These are phyloP conservation scores for Vicia sativa DNA, from an alignment of 306 rosid genomes.

Conservation along the genomic window DNA sequence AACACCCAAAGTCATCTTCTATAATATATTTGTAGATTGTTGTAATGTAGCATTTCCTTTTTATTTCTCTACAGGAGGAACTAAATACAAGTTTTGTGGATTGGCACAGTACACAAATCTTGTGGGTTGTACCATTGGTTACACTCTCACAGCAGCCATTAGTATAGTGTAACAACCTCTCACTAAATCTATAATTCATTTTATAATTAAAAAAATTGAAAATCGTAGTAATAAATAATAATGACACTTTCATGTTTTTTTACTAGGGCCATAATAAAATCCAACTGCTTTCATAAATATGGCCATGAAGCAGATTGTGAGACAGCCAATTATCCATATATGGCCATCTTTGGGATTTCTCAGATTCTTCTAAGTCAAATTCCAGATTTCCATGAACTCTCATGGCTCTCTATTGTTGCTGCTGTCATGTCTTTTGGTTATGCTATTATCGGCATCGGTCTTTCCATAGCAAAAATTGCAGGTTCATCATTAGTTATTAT, in stretches of 20 bases:
- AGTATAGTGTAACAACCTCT: constrained; percentile 51
- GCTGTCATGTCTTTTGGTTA: constrained; percentile 54
- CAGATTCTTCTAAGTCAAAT: constrained; percentile 49
- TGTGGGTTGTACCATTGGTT: constrained; percentile 43
- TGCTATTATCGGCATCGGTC: constrained; percentile 42
- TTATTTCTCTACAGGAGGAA: constrained; percentile 40
- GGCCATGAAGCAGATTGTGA: constrained; percentile 38
- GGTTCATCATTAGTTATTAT: no score
- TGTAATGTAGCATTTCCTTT: constrained; percentile 8
- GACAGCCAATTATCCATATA: constrained; percentile 28
- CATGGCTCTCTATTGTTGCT: constrained; percentile 46
- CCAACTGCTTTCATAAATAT: constrained; percentile 45
- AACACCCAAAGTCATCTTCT: no score
- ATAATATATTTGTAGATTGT: no score
- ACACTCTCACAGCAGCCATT: constrained; percentile 45
- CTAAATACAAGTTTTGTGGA: constrained; percentile 37
- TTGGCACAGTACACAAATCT: constrained; percentile 44
- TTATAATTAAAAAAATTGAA: neutral
- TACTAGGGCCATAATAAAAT: constrained; percentile 46
- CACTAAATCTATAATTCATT: neutral
- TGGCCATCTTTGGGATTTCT: constrained; percentile 34
- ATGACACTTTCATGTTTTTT: neutral
- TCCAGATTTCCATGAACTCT: constrained; percentile 49
- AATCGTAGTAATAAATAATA: neutral
- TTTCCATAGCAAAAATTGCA: constrained; percentile 51